These are phyloP conservation scores for Vanrija humicola DNA, from an alignment of 1,284 basidiomycete species.

Conservation along the genomic window DNA sequence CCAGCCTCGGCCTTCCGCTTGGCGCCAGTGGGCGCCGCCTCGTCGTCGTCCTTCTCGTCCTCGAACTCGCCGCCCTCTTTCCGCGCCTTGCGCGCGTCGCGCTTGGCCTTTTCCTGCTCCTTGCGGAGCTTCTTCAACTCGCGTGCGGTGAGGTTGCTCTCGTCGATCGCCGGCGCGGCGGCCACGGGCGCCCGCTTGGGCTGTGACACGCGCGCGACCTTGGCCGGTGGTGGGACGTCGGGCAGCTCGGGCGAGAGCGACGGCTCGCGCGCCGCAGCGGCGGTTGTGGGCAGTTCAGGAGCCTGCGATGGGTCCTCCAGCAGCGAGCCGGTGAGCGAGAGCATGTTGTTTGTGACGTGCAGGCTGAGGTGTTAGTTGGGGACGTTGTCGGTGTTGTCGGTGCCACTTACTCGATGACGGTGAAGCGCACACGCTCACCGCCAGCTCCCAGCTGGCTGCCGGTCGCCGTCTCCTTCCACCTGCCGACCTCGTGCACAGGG, in stretches of 20 bases:
- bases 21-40: slow-evolving; percentile 1
- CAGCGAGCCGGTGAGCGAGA: slow-evolving; percentile 86
- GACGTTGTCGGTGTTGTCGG: too few relatives aligned
- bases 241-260: slow-evolving; percentile 26
- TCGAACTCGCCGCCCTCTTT: slow-evolving; percentile 23
- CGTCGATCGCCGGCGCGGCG: slow-evolving; percentile 22
- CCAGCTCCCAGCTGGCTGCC: slow-evolving; percentile 68
- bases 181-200: slow-evolving; percentile 4
- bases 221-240: slow-evolving; percentile 14
- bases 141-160: slow-evolving; percentile 26
- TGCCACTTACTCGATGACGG: slow-evolving; percentile 74
- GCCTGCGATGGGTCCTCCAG: slow-evolving; percentile 78
- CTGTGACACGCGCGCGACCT: slow-evolving; percentile 5
- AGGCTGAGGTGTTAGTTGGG: slow-evolving; percentile 55
- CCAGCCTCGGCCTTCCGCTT: slow-evolving; percentile 44
- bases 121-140: slow-evolving; percentile 42
- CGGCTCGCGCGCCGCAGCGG: slow-evolving; percentile 12
- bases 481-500: slow-evolving; percentile 53
- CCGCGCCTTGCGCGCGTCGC: slow-evolving; percentile 38
- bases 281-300: slow-evolving; percentile 49
- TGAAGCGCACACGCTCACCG: slow-evolving; percentile 72
- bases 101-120: slow-evolving; percentile 39
- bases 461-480: slow-evolving; percentile 75
- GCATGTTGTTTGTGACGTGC: slow-evolving; percentile 90
- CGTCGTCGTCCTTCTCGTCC: slow-evolving; percentile 15